Evolutionary conservation across 768 basidiomycete genomes (phyloP).

Genomic region (Hygrocybe punicea): DNA sequence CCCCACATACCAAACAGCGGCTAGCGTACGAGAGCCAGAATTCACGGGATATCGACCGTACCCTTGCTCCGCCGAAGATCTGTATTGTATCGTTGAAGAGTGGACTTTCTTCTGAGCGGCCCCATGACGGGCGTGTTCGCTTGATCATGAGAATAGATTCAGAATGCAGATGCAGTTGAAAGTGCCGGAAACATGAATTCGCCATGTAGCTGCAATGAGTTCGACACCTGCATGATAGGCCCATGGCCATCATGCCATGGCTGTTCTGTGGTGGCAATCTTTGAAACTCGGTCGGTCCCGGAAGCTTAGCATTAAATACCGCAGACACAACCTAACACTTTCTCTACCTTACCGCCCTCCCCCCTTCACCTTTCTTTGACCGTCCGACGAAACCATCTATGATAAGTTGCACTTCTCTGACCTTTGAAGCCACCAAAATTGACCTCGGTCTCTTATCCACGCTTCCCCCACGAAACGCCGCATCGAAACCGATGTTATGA

Average conservation of each 20-base stretch:
- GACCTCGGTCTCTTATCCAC: slow-evolving; percentile 40
- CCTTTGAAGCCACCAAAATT: neutral
- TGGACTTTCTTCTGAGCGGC: slow-evolving; percentile 47
- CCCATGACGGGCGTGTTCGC: neutral
- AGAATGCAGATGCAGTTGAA: too few species aligned
- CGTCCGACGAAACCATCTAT: slow-evolving; percentile 17
- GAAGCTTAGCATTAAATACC: neutral
- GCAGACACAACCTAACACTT: neutral
- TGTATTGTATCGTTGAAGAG: slow-evolving; percentile 71
- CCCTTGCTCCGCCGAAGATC: slow-evolving; percentile 57
- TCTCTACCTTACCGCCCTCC: neutral
- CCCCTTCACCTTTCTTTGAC: neutral
- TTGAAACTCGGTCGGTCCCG: neutral
- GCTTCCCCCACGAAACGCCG: slow-evolving; percentile 84
- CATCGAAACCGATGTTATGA: slow-evolving; percentile 99
- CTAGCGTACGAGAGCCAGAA: slow-evolving; percentile 12
- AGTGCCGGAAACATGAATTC: too few species aligned
- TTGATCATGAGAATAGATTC: neutral
- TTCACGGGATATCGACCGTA: slow-evolving; percentile 37
- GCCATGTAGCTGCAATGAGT: too few species aligned
- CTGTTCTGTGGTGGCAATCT: too few species aligned
- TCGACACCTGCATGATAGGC: too few species aligned
- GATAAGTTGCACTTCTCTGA: slow-evolving; percentile 6
- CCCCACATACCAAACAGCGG: slow-evolving; percentile 4
- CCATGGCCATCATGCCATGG: neutral